Evolutionary conservation across 495 filamentous ascomycete species (phyloP).

Genomic region (Haplographium delicatum): DNA sequence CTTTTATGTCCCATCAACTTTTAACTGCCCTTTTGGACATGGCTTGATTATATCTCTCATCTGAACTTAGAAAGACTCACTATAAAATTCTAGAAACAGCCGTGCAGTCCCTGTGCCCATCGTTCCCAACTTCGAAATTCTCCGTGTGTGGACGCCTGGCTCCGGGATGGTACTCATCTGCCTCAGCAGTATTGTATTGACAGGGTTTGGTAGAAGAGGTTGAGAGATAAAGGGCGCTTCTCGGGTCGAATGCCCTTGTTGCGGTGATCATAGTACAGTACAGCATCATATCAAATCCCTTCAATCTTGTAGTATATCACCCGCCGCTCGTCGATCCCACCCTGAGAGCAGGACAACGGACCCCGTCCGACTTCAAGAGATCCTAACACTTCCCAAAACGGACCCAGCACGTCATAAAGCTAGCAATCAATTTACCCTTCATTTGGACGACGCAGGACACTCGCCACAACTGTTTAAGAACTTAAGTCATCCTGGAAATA

Average conservation of each 20-base stretch:
- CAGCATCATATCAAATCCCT: slow-evolving; percentile 19
- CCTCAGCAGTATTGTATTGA: slow-evolving; percentile 12
- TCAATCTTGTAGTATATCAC: slow-evolving; percentile 25
- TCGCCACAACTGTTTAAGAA: slow-evolving; percentile 17
- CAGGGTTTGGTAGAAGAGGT: slow-evolving; percentile 14
- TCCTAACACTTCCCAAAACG: slow-evolving; percentile 19
- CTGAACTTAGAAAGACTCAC: slow-evolving; percentile 20
- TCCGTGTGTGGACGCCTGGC: slow-evolving; percentile 21
- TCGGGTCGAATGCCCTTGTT: slow-evolving; percentile 20
- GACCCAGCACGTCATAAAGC: slow-evolving; percentile 24
- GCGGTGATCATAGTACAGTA: slow-evolving; percentile 18
- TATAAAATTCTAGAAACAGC: slow-evolving; percentile 13
- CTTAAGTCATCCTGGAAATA: slow-evolving; percentile 13
- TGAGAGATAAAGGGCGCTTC: slow-evolving; percentile 14
- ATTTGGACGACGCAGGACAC: slow-evolving; percentile 21
- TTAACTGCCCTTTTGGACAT: slow-evolving; percentile 14
- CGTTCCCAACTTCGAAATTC: slow-evolving; percentile 25
- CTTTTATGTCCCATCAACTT: background rate
- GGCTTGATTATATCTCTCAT: slow-evolving; percentile 8
- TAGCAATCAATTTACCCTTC: slow-evolving; percentile 22
- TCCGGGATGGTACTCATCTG: slow-evolving; percentile 16
- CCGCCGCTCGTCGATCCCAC: slow-evolving; percentile 20
- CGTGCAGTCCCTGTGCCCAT: slow-evolving; percentile 23
- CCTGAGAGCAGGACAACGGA: slow-evolving; percentile 17
- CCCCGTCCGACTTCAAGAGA: slow-evolving; percentile 13